A percentile compares a stretch with the other conserved stretches of the same genome.
Evolutionary conservation across 805 yeast genomes (phyloP).

Genomic region (Jamesozyma hellenica): DNA sequence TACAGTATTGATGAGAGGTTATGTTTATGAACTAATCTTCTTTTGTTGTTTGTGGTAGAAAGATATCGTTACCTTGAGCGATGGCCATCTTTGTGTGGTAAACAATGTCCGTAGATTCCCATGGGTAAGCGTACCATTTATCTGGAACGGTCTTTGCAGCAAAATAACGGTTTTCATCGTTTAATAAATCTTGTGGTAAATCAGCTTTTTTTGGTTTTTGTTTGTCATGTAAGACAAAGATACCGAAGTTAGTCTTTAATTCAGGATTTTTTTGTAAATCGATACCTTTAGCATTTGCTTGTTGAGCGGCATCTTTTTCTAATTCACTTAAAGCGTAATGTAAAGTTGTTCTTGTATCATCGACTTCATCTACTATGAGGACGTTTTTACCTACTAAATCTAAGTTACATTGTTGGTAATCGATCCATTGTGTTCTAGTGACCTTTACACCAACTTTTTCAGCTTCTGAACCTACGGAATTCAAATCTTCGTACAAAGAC

Average conservation of each 20-base stretch:
- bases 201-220: conserved; percentile 61
- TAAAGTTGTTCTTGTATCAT: conserved; percentile 75
- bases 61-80: conserved; percentile 62
- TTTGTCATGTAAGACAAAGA: conserved; percentile 73
- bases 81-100: conserved; percentile 61
- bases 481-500: conserved; percentile 79
- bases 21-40: too few relatives aligned
- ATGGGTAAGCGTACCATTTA: conserved; percentile 78
- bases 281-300: conserved; percentile 44
- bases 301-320: conserved; percentile 57
- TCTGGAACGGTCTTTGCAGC: conserved; percentile 72
- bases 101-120: conserved; percentile 74
- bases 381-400: conserved; percentile 61
- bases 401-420: conserved; percentile 50
- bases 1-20: too few relatives aligned
- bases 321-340: conserved; percentile 71
- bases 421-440: conserved; percentile 76
- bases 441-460: conserved; percentile 60
- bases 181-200: conserved; percentile 53
- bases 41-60: conserved; percentile 10
- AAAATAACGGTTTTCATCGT: conserved; percentile 48
- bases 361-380: conserved; percentile 74
- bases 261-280: conserved; percentile 34
- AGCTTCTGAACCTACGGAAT: conserved; percentile 44
- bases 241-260: conserved; percentile 52